phyloP scores from a whole-genome alignment of 2,329 filamentous ascomycete species.

The Diaporthe vexans region DNA sequence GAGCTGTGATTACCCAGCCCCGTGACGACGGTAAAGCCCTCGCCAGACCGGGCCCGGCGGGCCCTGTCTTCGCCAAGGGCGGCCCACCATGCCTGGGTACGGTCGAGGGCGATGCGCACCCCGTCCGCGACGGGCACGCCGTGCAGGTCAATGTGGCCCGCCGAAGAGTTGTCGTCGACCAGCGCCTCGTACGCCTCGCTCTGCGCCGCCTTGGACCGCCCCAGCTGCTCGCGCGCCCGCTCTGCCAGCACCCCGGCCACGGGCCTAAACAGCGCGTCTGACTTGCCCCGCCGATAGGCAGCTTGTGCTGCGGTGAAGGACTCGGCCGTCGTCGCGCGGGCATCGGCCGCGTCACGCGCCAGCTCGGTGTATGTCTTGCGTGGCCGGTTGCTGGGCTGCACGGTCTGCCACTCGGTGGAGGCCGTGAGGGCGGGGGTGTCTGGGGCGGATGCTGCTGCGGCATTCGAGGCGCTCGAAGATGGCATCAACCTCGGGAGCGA shows the following conservation, averaged over 20 bases:
- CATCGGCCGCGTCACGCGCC: slow-evolving; percentile 31
- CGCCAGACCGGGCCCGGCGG: slow-evolving; percentile 58
- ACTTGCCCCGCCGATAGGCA: slow-evolving; percentile 67
- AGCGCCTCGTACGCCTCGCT: slow-evolving; percentile 78
- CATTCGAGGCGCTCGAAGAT: slow-evolving; percentile 45
- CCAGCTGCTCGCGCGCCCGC: slow-evolving; percentile 74
- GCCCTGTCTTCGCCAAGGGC: slow-evolving; percentile 75
- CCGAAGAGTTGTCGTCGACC: slow-evolving; percentile 76
- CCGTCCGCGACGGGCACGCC: slow-evolving; percentile 86
- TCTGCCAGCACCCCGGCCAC: slow-evolving; percentile 83
- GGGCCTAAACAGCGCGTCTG: slow-evolving; percentile 80
- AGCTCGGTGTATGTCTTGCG: slow-evolving; percentile 39
- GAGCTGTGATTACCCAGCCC: slow-evolving; percentile 84
- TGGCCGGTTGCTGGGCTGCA: slow-evolving; percentile 31
- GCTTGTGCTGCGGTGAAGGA: slow-evolving; percentile 56
- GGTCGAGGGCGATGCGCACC: slow-evolving; percentile 79
- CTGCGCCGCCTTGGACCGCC: slow-evolving; percentile 68
- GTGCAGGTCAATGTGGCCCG: slow-evolving; percentile 80
- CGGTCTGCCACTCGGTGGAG: slow-evolving; percentile 35
- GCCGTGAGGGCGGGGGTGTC: slow-evolving; percentile 22
- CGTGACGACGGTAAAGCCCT: slow-evolving; percentile 81
- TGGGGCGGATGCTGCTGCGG: slow-evolving; percentile 47
- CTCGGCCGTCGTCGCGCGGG: slow-evolving; percentile 37
- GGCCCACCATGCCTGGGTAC: slow-evolving; percentile 83
- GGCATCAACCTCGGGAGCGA: slow-evolving; percentile 36